These are phyloP conservation scores for Fusarium protoensiforme DNA, from an alignment of 2,329 filamentous ascomycete genomes.

Conservation along the genomic window DNA sequence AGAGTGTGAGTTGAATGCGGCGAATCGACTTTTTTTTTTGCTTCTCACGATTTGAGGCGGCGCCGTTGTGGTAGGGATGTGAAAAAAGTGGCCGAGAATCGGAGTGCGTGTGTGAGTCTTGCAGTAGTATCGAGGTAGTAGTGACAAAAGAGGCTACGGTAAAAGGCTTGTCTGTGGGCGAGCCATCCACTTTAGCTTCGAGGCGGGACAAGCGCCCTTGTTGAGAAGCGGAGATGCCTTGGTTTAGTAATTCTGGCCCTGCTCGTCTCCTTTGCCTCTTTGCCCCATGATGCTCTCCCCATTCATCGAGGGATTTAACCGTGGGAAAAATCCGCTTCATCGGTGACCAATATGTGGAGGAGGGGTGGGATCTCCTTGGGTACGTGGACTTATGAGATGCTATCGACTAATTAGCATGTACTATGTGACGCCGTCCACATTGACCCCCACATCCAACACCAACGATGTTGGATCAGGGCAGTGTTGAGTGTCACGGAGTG, in stretches of 20 bases:
- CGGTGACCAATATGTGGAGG: background rate
- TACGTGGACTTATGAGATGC: background rate
- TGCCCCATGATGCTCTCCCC: background rate
- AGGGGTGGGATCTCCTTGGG: background rate
- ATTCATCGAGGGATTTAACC: background rate
- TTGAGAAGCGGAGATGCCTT: background rate
- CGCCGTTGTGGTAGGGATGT: slow-evolving; percentile 26
- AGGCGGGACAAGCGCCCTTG: slow-evolving; percentile 15
- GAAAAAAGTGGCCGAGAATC: slow-evolving; percentile 33
- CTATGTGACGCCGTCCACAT: slow-evolving; percentile 13
- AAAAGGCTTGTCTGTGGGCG: slow-evolving; percentile 8
- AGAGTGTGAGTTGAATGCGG: background rate
- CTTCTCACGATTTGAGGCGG: slow-evolving; percentile 13
- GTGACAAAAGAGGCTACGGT: background rate
- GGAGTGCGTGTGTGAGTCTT: slow-evolving; percentile 28
- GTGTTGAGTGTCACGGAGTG: slow-evolving; percentile 10
- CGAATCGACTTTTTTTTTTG: slow-evolving; percentile 24
- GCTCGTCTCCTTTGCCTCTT: background rate
- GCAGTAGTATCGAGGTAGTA: background rate
- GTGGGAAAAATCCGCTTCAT: background rate
- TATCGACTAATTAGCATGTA: slow-evolving; percentile 17
- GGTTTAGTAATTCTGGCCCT: background rate
- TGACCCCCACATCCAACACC: slow-evolving; percentile 23
- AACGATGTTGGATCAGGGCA: slow-evolving; percentile 6
- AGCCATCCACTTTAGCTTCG: background rate